Evolutionary conservation across 495 filamentous ascomycete species (phyloP), one percentile per base, ranked within the genome.

Genomic region (Penicillium lagena): DNA sequence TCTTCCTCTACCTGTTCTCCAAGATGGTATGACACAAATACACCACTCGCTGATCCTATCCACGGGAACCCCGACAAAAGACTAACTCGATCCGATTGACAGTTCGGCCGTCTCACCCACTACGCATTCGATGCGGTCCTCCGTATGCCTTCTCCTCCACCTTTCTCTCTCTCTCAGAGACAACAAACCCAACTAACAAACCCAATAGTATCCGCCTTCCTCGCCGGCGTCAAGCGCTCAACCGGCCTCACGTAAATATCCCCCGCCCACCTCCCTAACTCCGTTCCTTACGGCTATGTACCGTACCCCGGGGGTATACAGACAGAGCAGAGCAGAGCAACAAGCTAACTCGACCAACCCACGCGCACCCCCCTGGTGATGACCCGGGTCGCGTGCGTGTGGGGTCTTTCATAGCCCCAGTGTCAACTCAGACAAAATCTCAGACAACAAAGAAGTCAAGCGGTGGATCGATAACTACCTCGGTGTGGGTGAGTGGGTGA

Each of bases 101-200:
- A 97, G 94, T 74, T 98, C 69, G 93, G 90, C 68, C 80, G 86
- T 65, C 62, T 98, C 48, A 85, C 84, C 55, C 93, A 98, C 72
- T 96, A 93, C 72, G 89, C 89, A 57, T 90, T 98, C 56, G 93
- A 98, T 70, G 94, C 93, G 50, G 88, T 97, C 29, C 80, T 97
- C 51, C 67, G 89, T 95, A 77, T 53, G 85, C 73, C 29, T 29
- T 44, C 9, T 37, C 22, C 10, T 29, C n/a, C 43, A 15, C 22
- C 2, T 6, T 6, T 22, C 22, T 22, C 22, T 22, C 22, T 6
- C 22, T 6, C 22, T n/a, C n/a, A n/a, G n/a, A 22, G 3, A 22
- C 6, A 22, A 22, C 6, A 22, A 22, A 2, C 4, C 22, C 22
- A 22, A 3, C 22, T 22, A 22, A 22, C 22, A 22, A 22, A 22